Base-by-base conservation (phyloP, 768 basidiomycete species). In the Tremella fuciformis region DNA sequence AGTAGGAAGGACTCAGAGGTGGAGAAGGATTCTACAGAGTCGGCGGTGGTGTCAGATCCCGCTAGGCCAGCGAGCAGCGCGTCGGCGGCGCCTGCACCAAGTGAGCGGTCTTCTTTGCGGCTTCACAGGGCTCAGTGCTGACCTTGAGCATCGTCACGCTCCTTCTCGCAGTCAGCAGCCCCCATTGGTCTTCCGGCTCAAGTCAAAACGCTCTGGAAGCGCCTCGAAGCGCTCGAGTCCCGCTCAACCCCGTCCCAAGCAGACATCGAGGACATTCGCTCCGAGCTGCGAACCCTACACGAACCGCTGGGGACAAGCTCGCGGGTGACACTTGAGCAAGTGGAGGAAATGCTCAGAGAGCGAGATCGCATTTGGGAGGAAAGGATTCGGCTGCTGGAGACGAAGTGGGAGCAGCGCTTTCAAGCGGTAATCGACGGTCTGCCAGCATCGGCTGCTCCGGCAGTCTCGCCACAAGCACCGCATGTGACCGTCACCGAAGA, bases 321-420 rank as follows among this genome's bases (percentile, higher is more conserved):
- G 11, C 29, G 16, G 46, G 37, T n/a, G 2, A 39, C 38, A 8
- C 2, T 18, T 24, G 46, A 47, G 25, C 53, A 24, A 24, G 54
- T 60, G 24, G 39, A 50, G 24, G 22, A 53, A 25, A n/a, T 59
- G 26, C 46, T 48, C 13, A 18, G 22, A n/a, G 54, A 56, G 37
- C 44, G 44, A 48, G 54, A 50, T 55, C 46, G 34, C 9, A 18
- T 19, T 22, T 57, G 56, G 56, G 56, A 49, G 29, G 34, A 13
- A 19, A 50, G 56, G 40, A 8, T 50, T 11, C 21, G 34, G 26
- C 25, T 22, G 3, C 6, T 50, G 25, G 56, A 57, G 34, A 38
- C n/a, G 15, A 39, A 11, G 18, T 57, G 53, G 53, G 56, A 26
- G 21, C 4, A 13, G 18, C 24, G 47, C 16, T 18, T 57, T 13